Percentiles rank a stretch among this genome's conserved stretches.
phyloP scores from a whole-genome alignment of 179 eudicot genomes.

The Beta lomatogona region DNA sequence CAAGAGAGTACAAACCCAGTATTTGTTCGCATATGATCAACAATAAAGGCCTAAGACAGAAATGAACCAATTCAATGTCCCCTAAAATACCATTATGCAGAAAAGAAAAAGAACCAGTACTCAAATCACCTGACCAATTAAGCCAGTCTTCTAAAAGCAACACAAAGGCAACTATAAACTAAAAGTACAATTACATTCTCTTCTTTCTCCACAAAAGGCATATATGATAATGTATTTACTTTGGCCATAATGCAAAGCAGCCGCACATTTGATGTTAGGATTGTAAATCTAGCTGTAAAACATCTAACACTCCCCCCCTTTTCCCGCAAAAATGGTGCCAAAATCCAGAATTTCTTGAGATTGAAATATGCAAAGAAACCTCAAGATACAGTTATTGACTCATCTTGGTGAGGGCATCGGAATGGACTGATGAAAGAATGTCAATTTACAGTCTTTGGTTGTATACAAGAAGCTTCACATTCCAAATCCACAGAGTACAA shows the following conservation, averaged over 20 bases:
- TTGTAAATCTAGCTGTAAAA: neutral
- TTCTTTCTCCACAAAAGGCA: neutral
- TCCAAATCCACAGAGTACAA: conserved; percentile 4
- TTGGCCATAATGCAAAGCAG: neutral
- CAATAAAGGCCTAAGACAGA: neutral
- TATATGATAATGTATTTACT: too few relatives aligned
- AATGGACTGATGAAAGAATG: neutral
- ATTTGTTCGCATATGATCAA: neutral
- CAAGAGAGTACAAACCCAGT: neutral
- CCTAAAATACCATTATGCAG: neutral
- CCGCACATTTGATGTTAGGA: neutral
- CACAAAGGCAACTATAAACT: neutral
- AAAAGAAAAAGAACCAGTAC: neutral
- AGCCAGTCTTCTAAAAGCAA: neutral
- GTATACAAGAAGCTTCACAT: conserved; percentile 16
- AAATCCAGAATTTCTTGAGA: conserved; percentile 12
- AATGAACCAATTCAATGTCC: neutral
- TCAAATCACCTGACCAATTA: neutral
- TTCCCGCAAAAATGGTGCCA: neutral
- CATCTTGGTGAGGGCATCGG: neutral
- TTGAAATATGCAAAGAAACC: neutral
- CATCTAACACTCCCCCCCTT: neutral
- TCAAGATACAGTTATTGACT: neutral
- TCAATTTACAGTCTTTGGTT: conserved; percentile 4
- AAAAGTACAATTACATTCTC: neutral